These are phyloP conservation scores for Serendipita sp. DNA, from an alignment of 768 basidiomycete species.

Conservation along the genomic window DNA sequence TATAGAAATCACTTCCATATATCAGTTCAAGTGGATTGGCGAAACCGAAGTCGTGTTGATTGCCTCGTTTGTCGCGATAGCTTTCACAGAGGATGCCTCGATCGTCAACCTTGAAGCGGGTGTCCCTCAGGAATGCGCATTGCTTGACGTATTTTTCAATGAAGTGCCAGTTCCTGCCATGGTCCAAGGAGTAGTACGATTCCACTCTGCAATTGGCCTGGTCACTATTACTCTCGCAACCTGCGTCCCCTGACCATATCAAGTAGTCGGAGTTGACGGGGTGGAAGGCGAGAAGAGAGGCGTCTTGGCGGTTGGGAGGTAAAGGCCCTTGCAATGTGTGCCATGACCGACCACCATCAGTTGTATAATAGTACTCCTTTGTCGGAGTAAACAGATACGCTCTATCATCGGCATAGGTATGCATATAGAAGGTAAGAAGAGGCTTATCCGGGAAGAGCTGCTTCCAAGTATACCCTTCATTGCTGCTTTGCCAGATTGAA, in stretches of 20 bases:
- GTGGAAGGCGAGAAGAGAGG: conserved; percentile 73
- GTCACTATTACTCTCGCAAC: conserved; percentile 32
- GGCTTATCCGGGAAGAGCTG: conserved; percentile 40
- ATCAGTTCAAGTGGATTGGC: conserved; percentile 64
- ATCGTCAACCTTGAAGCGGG: conserved; percentile 59
- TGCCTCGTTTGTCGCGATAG: conserved; percentile 65
- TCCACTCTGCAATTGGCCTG: conserved; percentile 49
- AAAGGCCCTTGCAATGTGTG: conserved; percentile 37
- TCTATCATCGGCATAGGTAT: conserved; percentile 58
- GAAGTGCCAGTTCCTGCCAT: conserved; percentile 59
- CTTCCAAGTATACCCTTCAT: conserved; percentile 87
- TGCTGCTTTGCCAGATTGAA: conserved; percentile 83
- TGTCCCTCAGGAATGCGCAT: conserved; percentile 84
- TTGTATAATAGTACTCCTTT: conserved; percentile 57
- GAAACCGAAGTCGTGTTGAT: conserved; percentile 40
- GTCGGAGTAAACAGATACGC: conserved; percentile 77
- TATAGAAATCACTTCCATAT: conserved; percentile 58
- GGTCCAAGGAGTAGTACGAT: conserved; percentile 56
- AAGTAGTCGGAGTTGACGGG: conserved; percentile 58
- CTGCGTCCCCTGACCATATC: conserved; percentile 73
- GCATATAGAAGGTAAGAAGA: conserved; percentile 78
- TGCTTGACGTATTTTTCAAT: conserved; percentile 79
- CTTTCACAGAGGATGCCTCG: conserved; percentile 87
- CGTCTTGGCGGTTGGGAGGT: conserved; percentile 63
- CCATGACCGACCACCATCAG: conserved; percentile 68